Base-by-base conservation (phyloP, 768 basidiomycete genomes). In the Kwoniella botswanensis region DNA sequence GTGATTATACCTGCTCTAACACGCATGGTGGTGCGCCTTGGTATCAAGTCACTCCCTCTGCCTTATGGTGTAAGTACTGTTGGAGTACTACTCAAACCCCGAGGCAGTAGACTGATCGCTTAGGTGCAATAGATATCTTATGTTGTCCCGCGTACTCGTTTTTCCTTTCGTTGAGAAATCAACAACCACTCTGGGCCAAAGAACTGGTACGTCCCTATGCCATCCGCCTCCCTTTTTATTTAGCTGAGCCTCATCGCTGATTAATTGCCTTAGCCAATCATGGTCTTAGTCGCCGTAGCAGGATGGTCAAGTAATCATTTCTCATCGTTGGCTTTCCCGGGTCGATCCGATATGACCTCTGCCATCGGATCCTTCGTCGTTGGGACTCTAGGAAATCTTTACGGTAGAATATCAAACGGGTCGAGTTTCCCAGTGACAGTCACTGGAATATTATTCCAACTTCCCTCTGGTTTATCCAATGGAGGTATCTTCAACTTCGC, bases 291-390 rank as follows among this genome's bases (percentile, higher is more conserved):
- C 65, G 85, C 91, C 2, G 89, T 86, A 67, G 84, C 88, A 21
- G 92, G 93, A 0, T 94, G 92, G 92, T 87, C 88, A 15, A 89
- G 88, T 53, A 94, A 93, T 81, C 89, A 92, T 78, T 92, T 84
- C 71, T 79, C 90, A 3, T 88, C 88, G 2, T 85, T 87, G 50
- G 81, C 82, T 4, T 92, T 93, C 79, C 84, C 85, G 43, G 87
- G 88, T 71, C 90, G 92, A 81, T 87, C 86, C 67, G 92, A 94
- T 79, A 90, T 94, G 79, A 89, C 88, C 35, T 90, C 92, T 6
- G 91, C 92, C 1, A 87, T 92, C 67, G 93, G 90, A 86, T 90
- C 91, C 1, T 92, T 94, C 76, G 89, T 90, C 0, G 92, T 94
- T 53, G 92, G 93, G 6, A 85, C 93, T 65, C 85, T 93, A 59